A percentile compares a stretch with the other conserved stretches of the same genome.
phyloP scores from a whole-genome alignment of 805 yeast genomes.

The Ogataea henricii region DNA sequence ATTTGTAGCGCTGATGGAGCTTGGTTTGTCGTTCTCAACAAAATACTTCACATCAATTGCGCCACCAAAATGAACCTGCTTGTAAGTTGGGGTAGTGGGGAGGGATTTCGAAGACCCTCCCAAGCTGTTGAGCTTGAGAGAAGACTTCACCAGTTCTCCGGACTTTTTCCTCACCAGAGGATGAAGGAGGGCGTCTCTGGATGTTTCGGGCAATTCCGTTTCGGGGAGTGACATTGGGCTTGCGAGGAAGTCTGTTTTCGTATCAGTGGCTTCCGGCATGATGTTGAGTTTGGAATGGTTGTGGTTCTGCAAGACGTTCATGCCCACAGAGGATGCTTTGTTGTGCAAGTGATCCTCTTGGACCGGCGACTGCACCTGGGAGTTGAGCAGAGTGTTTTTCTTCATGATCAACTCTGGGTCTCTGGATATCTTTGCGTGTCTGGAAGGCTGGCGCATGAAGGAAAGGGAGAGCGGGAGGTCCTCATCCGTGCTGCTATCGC shows the following conservation, averaged over 20 bases:
- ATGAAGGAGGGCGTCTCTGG: conserved; percentile 22
- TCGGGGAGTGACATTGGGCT: conserved; percentile 17
- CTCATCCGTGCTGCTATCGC: conserved; percentile 22
- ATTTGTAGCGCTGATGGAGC: conserved; percentile 67
- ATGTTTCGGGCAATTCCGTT: conserved; percentile 3
- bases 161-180: conserved; percentile 75
- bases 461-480: conserved; percentile 35
- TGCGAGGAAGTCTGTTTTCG: conserved; percentile 8
- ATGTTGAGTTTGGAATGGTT: conserved; percentile 3
- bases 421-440: conserved; percentile 27
- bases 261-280: not conserved
- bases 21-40: conserved; percentile 71
- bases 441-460: conserved; percentile 35
- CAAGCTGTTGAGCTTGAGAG: conserved; percentile 50
- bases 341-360: not conserved
- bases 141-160: conserved; percentile 83
- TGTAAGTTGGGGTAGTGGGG: conserved; percentile 60
- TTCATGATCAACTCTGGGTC: conserved; percentile 31
- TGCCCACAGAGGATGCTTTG: not conserved
- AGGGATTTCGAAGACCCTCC: conserved; percentile 38
- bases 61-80: conserved; percentile 85
- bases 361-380: conserved; percentile 10
- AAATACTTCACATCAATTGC: conserved; percentile 73
- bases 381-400: conserved; percentile 34
- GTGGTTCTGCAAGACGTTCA: not conserved